phyloP scores from a whole-genome alignment of 2,329 filamentous ascomycete species.

The Cladosporium phlei region DNA sequence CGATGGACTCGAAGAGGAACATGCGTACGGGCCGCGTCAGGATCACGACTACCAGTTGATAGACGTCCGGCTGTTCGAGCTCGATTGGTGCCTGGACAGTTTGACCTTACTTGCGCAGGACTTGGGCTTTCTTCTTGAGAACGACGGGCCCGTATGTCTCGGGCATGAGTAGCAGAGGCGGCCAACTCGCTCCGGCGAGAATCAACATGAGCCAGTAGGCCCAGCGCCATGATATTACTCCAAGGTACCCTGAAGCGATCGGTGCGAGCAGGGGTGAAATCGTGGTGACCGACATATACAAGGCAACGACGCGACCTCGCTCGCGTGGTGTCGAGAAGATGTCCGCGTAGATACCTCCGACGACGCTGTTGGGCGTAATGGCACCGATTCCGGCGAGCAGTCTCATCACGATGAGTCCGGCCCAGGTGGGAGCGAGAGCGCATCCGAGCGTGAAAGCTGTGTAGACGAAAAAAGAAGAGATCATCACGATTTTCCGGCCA shows the following conservation, averaged over 20 bases:
- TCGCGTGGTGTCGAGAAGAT: constrained; percentile 54
- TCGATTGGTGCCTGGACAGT: constrained; percentile 57
- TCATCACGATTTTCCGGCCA: constrained; percentile 44
- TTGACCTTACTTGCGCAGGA: constrained; percentile 52
- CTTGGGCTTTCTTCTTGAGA: constrained; percentile 46
- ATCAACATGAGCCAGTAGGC: constrained; percentile 67
- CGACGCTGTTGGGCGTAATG: constrained; percentile 48
- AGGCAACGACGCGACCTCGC: constrained; percentile 57
- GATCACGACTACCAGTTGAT: constrained; percentile 60
- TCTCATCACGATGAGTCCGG: constrained; percentile 41
- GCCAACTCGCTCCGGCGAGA: constrained; percentile 57
- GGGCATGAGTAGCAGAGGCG: constrained; percentile 58
- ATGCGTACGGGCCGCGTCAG: constrained; percentile 68
- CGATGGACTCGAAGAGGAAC: constrained; percentile 67
- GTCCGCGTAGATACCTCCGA: constrained; percentile 61
- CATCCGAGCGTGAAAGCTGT: constrained; percentile 43
- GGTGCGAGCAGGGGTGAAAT: constrained; percentile 64
- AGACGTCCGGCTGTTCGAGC: constrained; percentile 51
- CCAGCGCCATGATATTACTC: constrained; percentile 64
- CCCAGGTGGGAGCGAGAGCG: constrained; percentile 41
- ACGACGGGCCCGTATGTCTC: constrained; percentile 46
- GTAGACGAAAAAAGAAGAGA: constrained; percentile 47
- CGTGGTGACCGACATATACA: constrained; percentile 64
- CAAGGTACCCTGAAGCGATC: constrained; percentile 59
- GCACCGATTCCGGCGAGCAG: constrained; percentile 42